A percentile compares a stretch with the other conserved stretches of the same genome.
Conservation (phyloP, 1,284 basidiomycete species). For the Inonotus obliquus region DNA sequence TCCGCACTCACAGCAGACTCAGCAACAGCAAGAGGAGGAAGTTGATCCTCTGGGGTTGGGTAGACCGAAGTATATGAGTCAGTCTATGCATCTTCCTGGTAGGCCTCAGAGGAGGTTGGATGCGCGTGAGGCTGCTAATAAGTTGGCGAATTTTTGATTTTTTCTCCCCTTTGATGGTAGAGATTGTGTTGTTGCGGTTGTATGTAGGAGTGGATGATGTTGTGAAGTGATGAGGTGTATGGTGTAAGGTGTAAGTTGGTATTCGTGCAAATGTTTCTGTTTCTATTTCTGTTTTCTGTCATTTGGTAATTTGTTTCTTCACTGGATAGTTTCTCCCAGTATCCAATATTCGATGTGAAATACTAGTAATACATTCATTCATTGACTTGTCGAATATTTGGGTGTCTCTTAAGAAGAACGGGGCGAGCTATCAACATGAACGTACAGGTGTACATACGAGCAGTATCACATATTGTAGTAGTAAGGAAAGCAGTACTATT, state of each 20-base stretch:
- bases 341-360: too few relatives aligned
- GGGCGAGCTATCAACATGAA: too few relatives aligned
- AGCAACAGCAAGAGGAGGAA: slow-evolving; percentile 27
- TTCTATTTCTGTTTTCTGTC: too few relatives aligned
- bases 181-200: slow-evolving; percentile 29
- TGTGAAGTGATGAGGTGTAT: too few relatives aligned
- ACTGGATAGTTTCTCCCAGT: not conserved
- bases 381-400: too few relatives aligned
- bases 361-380: too few relatives aligned
- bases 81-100: slow-evolving; percentile 54
- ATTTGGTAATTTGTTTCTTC: not conserved
- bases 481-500: too few relatives aligned
- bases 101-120: slow-evolving; percentile 65
- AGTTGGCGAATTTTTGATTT: slow-evolving; percentile 76
- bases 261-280: slow-evolving; percentile 92
- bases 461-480: too few relatives aligned
- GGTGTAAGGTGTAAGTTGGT: slow-evolving; percentile 73
- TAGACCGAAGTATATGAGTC: slow-evolving; percentile 54
- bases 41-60: slow-evolving; percentile 63
- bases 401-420: too few relatives aligned
- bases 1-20: too few relatives aligned
- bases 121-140: slow-evolving; percentile 79
- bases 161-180: not conserved
- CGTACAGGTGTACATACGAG: too few relatives aligned
- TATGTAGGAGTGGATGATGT: too few relatives aligned